Conservation (phyloP, 2,329 filamentous ascomycete genomes). For the Dendrostoma leiphaemia region DNA sequence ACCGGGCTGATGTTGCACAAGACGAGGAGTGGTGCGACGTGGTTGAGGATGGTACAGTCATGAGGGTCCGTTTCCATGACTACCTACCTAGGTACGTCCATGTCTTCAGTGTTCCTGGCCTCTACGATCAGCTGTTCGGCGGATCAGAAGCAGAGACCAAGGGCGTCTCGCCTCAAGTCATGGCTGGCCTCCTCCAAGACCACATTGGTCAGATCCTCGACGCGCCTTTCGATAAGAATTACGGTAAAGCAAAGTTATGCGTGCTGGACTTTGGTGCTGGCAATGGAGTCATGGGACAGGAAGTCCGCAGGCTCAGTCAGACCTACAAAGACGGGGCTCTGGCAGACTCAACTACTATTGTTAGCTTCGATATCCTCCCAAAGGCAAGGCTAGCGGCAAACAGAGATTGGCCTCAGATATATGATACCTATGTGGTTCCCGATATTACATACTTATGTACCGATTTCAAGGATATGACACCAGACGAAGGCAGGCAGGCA, state of each 20-base stretch:
- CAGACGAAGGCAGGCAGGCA: neutral
- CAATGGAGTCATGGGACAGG: slow-evolving; percentile 2
- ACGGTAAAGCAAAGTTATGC: neutral
- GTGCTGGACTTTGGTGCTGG: slow-evolving; percentile 2
- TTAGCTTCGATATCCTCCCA: slow-evolving; percentile 3
- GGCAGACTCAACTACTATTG: neutral
- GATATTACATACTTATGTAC: slow-evolving; percentile 3
- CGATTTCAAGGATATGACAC: neutral
- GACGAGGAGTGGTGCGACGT: slow-evolving; percentile 6
- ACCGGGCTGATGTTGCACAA: neutral
- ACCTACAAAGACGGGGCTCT: neutral
- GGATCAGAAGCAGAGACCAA: slow-evolving; percentile 1
- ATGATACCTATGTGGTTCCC: slow-evolving; percentile 3
- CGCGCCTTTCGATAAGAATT: no score
- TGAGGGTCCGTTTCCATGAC: slow-evolving; percentile 10
- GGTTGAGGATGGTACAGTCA: neutral
- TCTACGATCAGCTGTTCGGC: slow-evolving; percentile 11
- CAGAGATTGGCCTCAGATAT: neutral
- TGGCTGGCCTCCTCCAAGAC: neutral
- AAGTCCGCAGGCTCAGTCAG: neutral
- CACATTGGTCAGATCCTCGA: neutral
- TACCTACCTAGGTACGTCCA: no score
- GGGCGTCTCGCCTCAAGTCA: slow-evolving; percentile 2
- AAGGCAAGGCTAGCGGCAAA: slow-evolving; percentile 1
- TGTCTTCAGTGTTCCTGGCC: slow-evolving; percentile 3